Percentiles rank a stretch among this genome's conserved stretches.
Conservation (phyloP, 2,329 filamentous ascomycete species). For the Epichloe elymi region DNA sequence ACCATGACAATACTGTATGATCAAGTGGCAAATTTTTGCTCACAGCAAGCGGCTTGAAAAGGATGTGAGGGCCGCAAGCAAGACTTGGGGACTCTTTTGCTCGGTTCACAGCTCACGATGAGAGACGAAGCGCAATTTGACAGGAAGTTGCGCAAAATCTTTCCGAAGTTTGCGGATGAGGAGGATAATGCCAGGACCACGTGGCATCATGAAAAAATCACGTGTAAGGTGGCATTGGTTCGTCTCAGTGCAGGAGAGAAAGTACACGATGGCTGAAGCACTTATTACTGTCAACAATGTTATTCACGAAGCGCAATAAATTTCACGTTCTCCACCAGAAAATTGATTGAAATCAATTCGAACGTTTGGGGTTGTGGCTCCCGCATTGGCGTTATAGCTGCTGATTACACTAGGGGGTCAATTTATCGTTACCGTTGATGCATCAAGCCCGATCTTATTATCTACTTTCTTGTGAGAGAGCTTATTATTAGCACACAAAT, state of each 20-base stretch:
- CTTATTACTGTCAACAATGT: background rate
- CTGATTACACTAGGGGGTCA: background rate
- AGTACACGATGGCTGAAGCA: background rate
- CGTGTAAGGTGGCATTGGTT: background rate
- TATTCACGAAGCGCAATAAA: background rate
- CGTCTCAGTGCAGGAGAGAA: background rate
- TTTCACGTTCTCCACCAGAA: background rate
- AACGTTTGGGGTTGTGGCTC: background rate
- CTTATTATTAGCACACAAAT: too few species aligned
- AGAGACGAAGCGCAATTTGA: background rate
- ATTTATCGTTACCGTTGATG: background rate
- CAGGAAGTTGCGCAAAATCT: background rate
- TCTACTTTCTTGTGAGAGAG: too few species aligned
- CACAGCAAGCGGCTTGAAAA: background rate
- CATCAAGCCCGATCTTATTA: background rate
- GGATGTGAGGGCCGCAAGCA: background rate
- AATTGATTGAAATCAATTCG: background rate
- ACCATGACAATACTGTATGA: slow-evolving; percentile 75
- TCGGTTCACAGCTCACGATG: background rate
- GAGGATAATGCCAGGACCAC: background rate
- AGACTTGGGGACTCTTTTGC: background rate
- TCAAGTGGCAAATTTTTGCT: background rate
- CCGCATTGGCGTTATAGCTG: background rate
- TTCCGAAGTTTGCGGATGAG: background rate
- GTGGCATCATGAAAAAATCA: background rate